phyloP scores from a whole-genome alignment of 2,329 filamentous ascomycete species.

The Talaromyces piceae region DNA sequence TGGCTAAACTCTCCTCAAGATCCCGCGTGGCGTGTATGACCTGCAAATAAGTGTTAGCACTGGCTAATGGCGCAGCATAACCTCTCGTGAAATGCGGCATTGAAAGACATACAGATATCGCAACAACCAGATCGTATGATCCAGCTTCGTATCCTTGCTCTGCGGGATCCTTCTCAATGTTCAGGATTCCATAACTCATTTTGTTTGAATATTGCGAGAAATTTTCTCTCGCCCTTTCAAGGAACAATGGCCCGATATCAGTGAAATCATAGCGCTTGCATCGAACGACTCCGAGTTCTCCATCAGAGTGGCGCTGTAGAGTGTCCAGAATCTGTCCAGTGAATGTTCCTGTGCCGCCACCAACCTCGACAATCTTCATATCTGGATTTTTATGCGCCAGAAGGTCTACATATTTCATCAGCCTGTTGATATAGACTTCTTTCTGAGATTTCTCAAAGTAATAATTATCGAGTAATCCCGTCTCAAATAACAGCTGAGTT shows the following conservation, averaged over 20 bases:
- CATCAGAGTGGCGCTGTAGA: conserved; percentile 11
- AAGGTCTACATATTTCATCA: too few species aligned
- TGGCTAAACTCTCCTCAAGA: conserved; percentile 15
- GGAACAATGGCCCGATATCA: conserved; percentile 17
- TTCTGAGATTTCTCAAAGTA: conserved; percentile 26
- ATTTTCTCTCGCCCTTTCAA: conserved; percentile 10
- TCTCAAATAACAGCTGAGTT: neutral
- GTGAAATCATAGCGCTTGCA: conserved; percentile 14
- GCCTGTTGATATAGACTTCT: too few species aligned
- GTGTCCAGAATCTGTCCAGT: conserved; percentile 8
- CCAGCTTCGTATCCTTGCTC: conserved; percentile 23
- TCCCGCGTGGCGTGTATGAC: conserved; percentile 26
- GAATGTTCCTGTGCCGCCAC: conserved; percentile 1
- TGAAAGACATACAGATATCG: conserved; percentile 13
- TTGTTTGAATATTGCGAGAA: neutral
- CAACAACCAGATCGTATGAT: conserved; percentile 27
- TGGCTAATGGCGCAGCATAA: too few species aligned
- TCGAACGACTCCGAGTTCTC: too few species aligned
- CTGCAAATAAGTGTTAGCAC: conserved; percentile 8
- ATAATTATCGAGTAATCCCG: conserved; percentile 11
- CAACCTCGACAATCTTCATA: conserved; percentile 52
- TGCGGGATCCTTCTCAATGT: conserved; percentile 20
- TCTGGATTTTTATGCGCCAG: conserved; percentile 3
- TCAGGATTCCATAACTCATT: conserved; percentile 22
- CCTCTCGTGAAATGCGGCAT: too few species aligned